These are phyloP conservation scores for Yamadazyma songkhlaensis DNA, from an alignment of 1,139 yeast genomes.

Conservation along the genomic window DNA sequence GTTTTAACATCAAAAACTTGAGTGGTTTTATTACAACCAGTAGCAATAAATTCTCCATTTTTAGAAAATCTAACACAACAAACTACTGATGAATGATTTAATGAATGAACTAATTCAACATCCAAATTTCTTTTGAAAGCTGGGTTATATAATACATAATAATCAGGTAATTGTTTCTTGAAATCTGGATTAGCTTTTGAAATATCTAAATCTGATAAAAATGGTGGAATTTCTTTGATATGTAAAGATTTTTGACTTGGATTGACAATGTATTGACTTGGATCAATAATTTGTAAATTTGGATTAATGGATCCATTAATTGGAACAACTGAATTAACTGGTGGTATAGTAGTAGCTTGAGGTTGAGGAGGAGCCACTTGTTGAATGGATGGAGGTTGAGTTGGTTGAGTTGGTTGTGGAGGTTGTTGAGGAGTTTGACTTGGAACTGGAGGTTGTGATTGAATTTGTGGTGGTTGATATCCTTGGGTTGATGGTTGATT, in stretches of 20 bases:
- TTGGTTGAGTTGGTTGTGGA: background rate
- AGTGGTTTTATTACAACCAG: slow-evolving; percentile 95
- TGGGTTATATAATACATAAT: slow-evolving; percentile 89
- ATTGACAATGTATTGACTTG: slow-evolving; percentile 42
- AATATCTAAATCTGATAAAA: slow-evolving; percentile 79
- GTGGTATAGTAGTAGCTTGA: slow-evolving; percentile 4
- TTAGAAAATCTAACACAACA: slow-evolving; percentile 94
- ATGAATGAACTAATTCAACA: slow-evolving; percentile 83
- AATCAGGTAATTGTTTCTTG: slow-evolving; percentile 83
- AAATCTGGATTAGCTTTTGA: slow-evolving; percentile 72
- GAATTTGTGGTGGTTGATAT: slow-evolving; percentile 18
- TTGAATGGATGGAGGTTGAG: slow-evolving; percentile 4
- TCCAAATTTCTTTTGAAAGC: slow-evolving; percentile 68
- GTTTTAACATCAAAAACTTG: slow-evolving; percentile 92
- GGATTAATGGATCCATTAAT: slow-evolving; percentile 7
- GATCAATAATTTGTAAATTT: slow-evolving; percentile 22
- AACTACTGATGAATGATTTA: slow-evolving; percentile 91
- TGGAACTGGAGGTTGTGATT: slow-evolving; percentile 14
- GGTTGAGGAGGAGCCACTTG: slow-evolving; percentile 7
- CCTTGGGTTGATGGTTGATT: slow-evolving; percentile 15
- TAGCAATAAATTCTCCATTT: slow-evolving; percentile 91
- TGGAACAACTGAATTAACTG: background rate
- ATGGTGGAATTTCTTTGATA: slow-evolving; percentile 76
- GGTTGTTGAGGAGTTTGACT: background rate
- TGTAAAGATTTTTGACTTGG: slow-evolving; percentile 50